Evolutionary conservation across 495 filamentous ascomycete species (phyloP).

Genomic region (Pseudevernia furfuracea): DNA sequence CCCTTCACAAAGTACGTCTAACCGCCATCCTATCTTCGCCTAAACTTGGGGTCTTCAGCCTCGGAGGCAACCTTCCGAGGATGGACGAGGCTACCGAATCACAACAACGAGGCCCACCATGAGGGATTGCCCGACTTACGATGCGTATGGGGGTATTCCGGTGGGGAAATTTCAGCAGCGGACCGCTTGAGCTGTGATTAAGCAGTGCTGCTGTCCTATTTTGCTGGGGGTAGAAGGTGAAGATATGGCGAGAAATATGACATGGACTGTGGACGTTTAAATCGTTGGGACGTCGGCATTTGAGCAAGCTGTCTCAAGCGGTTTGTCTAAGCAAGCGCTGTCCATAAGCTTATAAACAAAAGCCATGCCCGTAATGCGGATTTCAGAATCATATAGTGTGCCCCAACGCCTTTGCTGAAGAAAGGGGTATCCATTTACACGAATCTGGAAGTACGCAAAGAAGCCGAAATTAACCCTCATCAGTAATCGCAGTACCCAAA

Average conservation of each 20-base stretch:
- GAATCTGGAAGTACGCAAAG: background rate
- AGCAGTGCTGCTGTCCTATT: background rate
- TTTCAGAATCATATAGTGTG: background rate
- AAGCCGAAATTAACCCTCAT: background rate
- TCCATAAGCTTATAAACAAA: background rate
- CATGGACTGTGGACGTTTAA: background rate
- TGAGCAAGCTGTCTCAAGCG: background rate
- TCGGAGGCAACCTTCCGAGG: too few species aligned
- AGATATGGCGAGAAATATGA: background rate
- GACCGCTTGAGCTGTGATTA: background rate
- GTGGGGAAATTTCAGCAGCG: too few species aligned
- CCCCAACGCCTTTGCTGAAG: background rate
- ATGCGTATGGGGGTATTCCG: too few species aligned
- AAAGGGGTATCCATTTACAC: background rate
- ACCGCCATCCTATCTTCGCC: too few species aligned
- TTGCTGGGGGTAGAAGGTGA: background rate
- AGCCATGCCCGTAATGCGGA: background rate
- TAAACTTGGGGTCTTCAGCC: too few species aligned
- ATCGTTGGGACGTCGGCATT: background rate
- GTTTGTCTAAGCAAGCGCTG: background rate
- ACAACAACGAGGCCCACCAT: too few species aligned
- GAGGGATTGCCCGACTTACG: too few species aligned
- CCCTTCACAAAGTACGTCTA: too few species aligned
- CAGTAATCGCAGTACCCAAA: background rate
- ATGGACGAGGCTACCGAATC: too few species aligned